Conservation (phyloP, 345 rosid genomes). For the Lumnitzera racemosa region DNA sequence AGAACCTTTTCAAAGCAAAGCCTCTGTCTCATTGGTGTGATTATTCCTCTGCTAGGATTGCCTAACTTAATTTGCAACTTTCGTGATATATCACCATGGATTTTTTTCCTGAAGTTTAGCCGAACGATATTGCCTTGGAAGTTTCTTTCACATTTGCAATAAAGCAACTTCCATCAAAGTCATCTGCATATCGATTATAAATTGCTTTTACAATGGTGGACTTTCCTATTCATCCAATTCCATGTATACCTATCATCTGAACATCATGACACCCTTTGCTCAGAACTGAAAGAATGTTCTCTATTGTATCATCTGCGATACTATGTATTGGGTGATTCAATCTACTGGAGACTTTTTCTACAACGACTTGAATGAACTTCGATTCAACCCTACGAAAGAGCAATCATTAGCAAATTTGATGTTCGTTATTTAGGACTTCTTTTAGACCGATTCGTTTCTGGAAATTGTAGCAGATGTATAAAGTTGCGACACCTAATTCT, state of each 20-base stretch:
- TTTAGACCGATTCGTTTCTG: too few species aligned
- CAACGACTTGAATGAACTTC: constrained; percentile 5
- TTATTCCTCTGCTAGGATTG: constrained; percentile 10
- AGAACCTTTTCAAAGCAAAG: constrained; percentile 15
- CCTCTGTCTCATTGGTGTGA: constrained; percentile 7
- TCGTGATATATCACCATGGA: constrained; percentile 12
- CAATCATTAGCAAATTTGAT: too few species aligned
- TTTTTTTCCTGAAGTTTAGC: constrained; percentile 11
- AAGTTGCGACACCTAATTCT: too few species aligned
- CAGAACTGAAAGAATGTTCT: constrained; percentile 7
- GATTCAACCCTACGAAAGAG: neutral
- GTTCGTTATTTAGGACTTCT: too few species aligned
- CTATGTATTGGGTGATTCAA: constrained; percentile 13
- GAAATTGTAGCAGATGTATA: too few species aligned
- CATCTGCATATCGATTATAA: constrained; percentile 12
- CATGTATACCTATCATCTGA: constrained; percentile 15
- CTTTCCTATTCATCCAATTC: constrained; percentile 17
- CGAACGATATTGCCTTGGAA: constrained; percentile 9
- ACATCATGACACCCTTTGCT: constrained; percentile 4
- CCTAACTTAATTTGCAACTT: constrained; percentile 1
- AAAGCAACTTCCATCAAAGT: constrained; percentile 33
- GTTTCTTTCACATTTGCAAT: constrained; percentile 30
- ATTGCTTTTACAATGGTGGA: constrained; percentile 27
- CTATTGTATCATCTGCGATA: constrained; percentile 13
- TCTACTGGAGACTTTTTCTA: constrained; percentile 18